Conservation (phyloP, 2,329 filamentous ascomycete species). For the Colletotrichum tamarilloi region DNA sequence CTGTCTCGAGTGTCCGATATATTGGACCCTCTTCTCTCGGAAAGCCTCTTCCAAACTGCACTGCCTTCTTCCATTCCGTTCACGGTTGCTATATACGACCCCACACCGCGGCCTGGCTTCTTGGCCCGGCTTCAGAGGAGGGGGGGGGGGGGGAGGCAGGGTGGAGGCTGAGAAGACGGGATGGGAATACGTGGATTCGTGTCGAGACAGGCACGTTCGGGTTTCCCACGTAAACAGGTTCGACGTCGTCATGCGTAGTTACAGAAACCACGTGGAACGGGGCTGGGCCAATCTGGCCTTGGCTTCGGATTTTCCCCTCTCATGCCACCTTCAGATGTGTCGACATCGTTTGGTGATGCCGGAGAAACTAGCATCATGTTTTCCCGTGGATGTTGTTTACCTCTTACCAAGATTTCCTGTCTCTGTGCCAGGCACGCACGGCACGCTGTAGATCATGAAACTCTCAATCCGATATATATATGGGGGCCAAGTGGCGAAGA, state of each 20-base stretch:
- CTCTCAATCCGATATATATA: background rate
- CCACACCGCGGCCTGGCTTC: background rate
- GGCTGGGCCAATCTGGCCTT: background rate
- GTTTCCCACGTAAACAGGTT: background rate
- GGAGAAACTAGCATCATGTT: background rate
- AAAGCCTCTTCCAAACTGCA: background rate
- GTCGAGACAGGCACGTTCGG: background rate
- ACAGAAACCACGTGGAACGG: background rate
- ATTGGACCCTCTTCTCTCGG: background rate
- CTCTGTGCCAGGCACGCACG: no score
- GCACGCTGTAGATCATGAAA: background rate
- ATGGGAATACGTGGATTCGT: background rate
- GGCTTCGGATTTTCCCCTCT: background rate
- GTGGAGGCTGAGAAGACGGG: background rate
- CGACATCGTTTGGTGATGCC: background rate
- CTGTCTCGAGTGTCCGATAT: constrained; percentile 25
- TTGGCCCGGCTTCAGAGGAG: background rate
- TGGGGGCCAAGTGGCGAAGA: background rate
- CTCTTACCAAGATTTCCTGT: background rate
- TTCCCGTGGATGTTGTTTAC: background rate
- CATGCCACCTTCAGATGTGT: background rate
- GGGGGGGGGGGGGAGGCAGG: no score
- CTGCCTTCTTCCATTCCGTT: background rate
- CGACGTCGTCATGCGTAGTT: background rate
- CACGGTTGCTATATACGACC: background rate